phyloP scores from a whole-genome alignment of 2,329 filamentous ascomycete genomes.

The Penicillium sp. region DNA sequence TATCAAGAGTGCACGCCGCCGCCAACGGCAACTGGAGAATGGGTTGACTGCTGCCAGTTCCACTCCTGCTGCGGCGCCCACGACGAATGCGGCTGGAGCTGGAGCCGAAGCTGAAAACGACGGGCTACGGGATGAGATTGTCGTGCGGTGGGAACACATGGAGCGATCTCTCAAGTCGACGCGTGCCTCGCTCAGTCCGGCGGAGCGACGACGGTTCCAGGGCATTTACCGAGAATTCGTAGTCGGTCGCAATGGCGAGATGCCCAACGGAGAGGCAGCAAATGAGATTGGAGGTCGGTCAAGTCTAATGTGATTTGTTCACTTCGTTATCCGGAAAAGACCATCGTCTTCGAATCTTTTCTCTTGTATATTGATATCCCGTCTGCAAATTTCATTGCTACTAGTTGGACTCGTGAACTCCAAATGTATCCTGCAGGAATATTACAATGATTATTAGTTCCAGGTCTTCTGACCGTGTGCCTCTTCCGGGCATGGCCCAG shows the following conservation, averaged over 20 bases:
- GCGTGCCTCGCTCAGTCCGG: slow-evolving; percentile 70
- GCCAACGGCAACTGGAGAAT: slow-evolving; percentile 50
- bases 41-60: slow-evolving; percentile 13
- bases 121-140: slow-evolving; percentile 57
- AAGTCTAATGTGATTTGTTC: slow-evolving; percentile 69
- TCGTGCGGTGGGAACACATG: slow-evolving; percentile 80
- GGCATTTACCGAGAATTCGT: slow-evolving; percentile 92
- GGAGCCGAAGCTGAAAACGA: slow-evolving; percentile 27
- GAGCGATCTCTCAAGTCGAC: slow-evolving; percentile 70
- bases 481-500: too few relatives aligned
- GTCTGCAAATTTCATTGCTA: neutral
- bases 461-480: too few relatives aligned
- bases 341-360: neutral
- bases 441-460: too few relatives aligned
- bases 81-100: slow-evolving; percentile 20
- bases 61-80: slow-evolving; percentile 7
- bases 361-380: slow-evolving; percentile 16
- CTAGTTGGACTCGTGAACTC: too few relatives aligned
- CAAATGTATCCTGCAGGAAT: too few relatives aligned
- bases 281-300: slow-evolving; percentile 88
- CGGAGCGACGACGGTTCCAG: slow-evolving; percentile 67
- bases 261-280: slow-evolving; percentile 86
- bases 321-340: neutral
- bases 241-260: slow-evolving; percentile 84
- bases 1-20: slow-evolving; percentile 65